Conservation (phyloP, 768 basidiomycete species). For the Postia placenta region DNA sequence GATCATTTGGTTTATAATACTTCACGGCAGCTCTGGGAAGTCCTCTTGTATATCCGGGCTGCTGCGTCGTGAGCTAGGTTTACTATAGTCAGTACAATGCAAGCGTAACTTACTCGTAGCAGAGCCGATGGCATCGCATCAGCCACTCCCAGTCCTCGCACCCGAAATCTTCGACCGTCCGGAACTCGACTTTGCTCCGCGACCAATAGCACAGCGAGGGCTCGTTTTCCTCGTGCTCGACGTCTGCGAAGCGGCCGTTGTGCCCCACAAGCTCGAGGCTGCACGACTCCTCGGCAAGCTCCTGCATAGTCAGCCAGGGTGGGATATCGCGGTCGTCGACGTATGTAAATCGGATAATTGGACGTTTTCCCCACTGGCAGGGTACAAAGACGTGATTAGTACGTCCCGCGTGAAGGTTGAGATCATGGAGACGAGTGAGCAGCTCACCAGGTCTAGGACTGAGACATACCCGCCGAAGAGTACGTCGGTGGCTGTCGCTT, state of each 20-base stretch:
- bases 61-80: no score
- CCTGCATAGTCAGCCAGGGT: background rate
- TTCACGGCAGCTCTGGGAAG: no score
- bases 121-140: background rate
- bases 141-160: conserved; percentile 15
- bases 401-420: no score
- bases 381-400: no score
- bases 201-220: conserved; percentile 1
- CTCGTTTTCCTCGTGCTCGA: background rate
- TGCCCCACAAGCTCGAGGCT: background rate
- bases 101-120: no score
- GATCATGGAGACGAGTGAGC: background rate
- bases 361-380: background rate
- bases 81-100: no score
- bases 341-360: background rate
- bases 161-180: conserved; percentile 9
- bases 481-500: background rate
- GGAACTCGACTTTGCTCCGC: conserved; percentile 5
- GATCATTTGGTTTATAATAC: no score
- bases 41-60: no score
- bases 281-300: background rate
- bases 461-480: background rate
- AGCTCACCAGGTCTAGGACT: background rate
- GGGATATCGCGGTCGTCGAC: background rate
- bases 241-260: background rate